phyloP scores from a whole-genome alignment of 805 yeast species.

The Candida xiaguanensis region DNA sequence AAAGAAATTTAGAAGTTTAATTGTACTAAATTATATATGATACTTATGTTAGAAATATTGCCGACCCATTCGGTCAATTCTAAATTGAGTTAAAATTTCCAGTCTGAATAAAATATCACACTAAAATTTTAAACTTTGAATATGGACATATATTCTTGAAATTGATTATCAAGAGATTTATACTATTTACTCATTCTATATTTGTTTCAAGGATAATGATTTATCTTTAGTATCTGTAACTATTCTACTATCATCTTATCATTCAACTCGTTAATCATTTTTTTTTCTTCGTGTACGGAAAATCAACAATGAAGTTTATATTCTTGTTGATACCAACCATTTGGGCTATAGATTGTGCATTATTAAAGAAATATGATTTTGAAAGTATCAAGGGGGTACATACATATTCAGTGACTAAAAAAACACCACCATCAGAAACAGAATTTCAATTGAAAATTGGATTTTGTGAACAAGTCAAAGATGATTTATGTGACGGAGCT shows the following conservation, averaged over 20 bases:
- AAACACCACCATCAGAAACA: constrained; percentile 79
- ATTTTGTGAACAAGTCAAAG: constrained; percentile 55
- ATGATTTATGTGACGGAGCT: constrained; percentile 39
- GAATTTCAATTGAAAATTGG: constrained; percentile 66
- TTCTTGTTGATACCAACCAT: constrained; percentile 5
- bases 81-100: background rate
- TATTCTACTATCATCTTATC: too few relatives aligned
- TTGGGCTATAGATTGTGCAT: constrained; percentile 30
- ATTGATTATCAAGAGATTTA: too few relatives aligned
- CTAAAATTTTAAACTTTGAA: too few relatives aligned
- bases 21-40: too few relatives aligned
- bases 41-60: too few relatives aligned
- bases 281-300: background rate
- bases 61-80: background rate
- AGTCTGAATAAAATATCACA: too few relatives aligned
- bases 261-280: too few relatives aligned
- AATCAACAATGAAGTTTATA: constrained; percentile 6
- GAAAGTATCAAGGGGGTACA: constrained; percentile 49
- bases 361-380: constrained; percentile 40
- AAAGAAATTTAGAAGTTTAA: too few relatives aligned
- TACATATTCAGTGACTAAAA: constrained; percentile 31
- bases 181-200: too few relatives aligned
- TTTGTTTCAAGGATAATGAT: too few relatives aligned
- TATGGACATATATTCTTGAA: too few relatives aligned
- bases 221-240: too few relatives aligned